Evolutionary conservation across 139 green algal species (phyloP).

Genomic region (Zygnema cylindricum): DNA sequence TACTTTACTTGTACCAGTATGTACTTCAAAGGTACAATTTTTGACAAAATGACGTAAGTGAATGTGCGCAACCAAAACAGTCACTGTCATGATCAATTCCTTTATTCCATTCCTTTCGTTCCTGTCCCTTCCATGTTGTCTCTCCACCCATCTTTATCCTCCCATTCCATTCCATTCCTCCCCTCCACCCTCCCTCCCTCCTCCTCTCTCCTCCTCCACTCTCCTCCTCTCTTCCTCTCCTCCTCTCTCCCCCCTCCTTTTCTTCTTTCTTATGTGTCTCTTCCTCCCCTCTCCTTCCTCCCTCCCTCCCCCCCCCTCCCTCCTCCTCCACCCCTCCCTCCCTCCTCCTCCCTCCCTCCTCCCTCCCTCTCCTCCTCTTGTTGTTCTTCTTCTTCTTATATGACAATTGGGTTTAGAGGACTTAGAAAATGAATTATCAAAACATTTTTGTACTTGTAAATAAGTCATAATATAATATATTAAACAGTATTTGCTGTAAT

Average conservation of each 20-base stretch:
- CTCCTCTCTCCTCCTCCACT: background rate
- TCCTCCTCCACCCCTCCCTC: background rate
- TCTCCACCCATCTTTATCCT: background rate
- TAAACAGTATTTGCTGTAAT: background rate
- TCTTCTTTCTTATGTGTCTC: background rate
- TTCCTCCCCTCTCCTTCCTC: background rate
- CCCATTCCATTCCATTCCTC: constrained; percentile 14
- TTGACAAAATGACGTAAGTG: too few species aligned
- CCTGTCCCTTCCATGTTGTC: too few species aligned
- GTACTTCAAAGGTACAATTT: too few species aligned
- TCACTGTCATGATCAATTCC: too few species aligned
- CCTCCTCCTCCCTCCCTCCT: background rate
- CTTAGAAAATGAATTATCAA: too few species aligned
- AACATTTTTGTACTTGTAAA: too few species aligned
- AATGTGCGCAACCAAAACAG: too few species aligned
- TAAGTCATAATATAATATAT: too few species aligned
- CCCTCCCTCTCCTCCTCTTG: background rate
- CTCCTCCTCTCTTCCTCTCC: background rate
- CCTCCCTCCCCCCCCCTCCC: background rate
- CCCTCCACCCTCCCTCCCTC: background rate
- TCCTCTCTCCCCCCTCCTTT: background rate
- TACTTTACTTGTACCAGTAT: too few species aligned
- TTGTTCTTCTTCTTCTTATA: background rate
- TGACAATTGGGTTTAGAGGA: background rate
- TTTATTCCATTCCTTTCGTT: too few species aligned